phyloP scores from a whole-genome alignment of 495 filamentous ascomycete genomes.

The Penicilliopsis zonata region DNA sequence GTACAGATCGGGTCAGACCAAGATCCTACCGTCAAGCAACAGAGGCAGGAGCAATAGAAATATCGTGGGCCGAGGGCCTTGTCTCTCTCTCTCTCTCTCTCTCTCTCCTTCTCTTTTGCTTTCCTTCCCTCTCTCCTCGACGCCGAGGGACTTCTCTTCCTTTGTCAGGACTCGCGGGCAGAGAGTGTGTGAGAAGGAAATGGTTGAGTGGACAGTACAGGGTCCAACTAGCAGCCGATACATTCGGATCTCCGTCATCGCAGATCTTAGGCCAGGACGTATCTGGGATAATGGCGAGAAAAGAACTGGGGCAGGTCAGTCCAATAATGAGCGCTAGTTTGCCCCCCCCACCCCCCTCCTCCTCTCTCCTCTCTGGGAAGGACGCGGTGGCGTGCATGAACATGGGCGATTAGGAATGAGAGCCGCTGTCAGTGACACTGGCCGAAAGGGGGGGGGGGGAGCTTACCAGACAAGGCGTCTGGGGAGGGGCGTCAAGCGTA shows the following conservation, averaged over 20 bases:
- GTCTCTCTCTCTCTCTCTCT: too few species aligned
- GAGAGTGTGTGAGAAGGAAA: slow-evolving; percentile 5
- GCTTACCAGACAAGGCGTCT: neutral
- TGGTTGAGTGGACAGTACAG: slow-evolving; percentile 28
- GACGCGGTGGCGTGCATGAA: slow-evolving; percentile 24
- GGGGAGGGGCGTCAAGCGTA: too few species aligned
- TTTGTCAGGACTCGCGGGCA: slow-evolving; percentile 1
- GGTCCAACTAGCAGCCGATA: slow-evolving; percentile 27
- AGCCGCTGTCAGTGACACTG: slow-evolving; percentile 20
- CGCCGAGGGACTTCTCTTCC: slow-evolving; percentile 5
- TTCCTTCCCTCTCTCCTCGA: too few species aligned
- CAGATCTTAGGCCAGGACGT: slow-evolving; percentile 28
- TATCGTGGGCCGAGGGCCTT: too few species aligned
- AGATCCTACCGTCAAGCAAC: too few species aligned
- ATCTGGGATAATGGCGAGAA: too few species aligned
- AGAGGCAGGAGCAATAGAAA: too few species aligned
- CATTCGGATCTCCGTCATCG: slow-evolving; percentile 30
- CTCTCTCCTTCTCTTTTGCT: too few species aligned
- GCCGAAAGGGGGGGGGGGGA: slow-evolving; percentile 3
- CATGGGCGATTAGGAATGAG: slow-evolving; percentile 12
- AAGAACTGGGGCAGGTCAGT: slow-evolving; percentile 11
- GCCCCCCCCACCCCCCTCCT: neutral
- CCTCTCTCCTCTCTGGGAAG: slow-evolving; percentile 5
- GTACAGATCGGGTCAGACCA: too few species aligned
- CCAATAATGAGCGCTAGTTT: slow-evolving; percentile 4